These are phyloP conservation scores for Sclerotinia nivalis DNA, from an alignment of 2,329 filamentous ascomycete genomes.

Conservation along the genomic window DNA sequence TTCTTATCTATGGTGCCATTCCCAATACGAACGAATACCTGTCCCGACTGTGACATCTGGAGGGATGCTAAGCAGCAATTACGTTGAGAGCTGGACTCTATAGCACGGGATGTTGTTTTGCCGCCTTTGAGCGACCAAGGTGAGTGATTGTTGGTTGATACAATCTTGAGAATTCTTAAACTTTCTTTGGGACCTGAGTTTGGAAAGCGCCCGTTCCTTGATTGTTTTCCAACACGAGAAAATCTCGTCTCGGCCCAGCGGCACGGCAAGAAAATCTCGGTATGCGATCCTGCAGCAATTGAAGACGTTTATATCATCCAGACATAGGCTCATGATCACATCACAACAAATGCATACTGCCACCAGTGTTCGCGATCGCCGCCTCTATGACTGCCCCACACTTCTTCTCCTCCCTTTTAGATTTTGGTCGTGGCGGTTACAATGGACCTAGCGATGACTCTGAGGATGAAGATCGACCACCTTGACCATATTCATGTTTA, in stretches of 20 bases:
- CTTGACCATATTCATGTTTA: neutral
- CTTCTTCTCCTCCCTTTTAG: neutral
- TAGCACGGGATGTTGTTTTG: neutral
- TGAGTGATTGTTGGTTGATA: neutral
- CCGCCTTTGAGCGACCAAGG: neutral
- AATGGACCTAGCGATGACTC: neutral
- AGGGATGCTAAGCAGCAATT: neutral
- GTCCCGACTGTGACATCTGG: neutral
- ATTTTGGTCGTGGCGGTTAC: conserved; percentile 5
- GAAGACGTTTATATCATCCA: neutral
- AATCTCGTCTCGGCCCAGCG: neutral
- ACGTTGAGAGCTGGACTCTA: neutral
- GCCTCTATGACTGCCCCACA: neutral
- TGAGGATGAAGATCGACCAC: neutral
- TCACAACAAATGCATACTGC: neutral
- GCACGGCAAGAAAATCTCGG: neutral
- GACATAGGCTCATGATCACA: neutral
- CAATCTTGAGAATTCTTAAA: neutral
- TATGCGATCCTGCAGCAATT: conserved; percentile 4
- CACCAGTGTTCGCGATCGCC: neutral
- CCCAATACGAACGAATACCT: neutral
- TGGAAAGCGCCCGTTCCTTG: neutral
- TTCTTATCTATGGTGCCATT: neutral
- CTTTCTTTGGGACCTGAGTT: conserved; percentile 4
- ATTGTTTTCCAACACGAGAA: neutral